Percentiles rank a stretch among this genome's conserved stretches.
These are phyloP conservation scores for Suillus placidus DNA, from an alignment of 768 basidiomycete genomes.

Conservation along the genomic window DNA sequence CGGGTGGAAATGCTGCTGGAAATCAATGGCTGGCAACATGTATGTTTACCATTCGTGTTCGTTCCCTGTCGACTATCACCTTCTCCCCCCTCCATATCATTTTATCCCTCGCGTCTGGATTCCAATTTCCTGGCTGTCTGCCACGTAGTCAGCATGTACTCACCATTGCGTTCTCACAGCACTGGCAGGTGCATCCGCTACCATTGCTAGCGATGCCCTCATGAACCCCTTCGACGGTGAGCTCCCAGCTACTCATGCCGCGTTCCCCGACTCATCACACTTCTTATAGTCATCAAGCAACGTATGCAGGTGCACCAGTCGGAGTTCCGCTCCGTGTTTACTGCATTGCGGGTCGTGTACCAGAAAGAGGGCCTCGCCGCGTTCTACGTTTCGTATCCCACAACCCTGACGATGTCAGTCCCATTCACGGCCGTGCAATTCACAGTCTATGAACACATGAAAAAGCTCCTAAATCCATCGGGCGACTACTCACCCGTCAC, in stretches of 20 bases:
- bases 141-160: slow-evolving; percentile 5
- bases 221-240: slow-evolving; percentile 99
- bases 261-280: slow-evolving; percentile 15
- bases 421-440: slow-evolving; percentile 99
- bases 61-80: slow-evolving; percentile 7
- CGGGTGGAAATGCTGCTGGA: slow-evolving; percentile 76
- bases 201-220: slow-evolving; percentile 92
- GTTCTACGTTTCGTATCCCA: slow-evolving; percentile 99
- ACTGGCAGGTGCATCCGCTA: slow-evolving; percentile 90
- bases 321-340: slow-evolving; percentile 81
- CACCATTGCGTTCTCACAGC: slow-evolving; percentile 50
- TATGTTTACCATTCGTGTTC: slow-evolving; percentile 43
- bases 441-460: slow-evolving; percentile 93
- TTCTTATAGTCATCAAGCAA: slow-evolving; percentile 89
- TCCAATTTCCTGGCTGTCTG: neutral
- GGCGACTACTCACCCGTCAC: slow-evolving; percentile 90
- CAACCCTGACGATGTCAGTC: slow-evolving; percentile 93
- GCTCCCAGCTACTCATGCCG: slow-evolving; percentile 25
- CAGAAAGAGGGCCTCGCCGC: slow-evolving; percentile 82
- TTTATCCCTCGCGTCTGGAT: neutral
- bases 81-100: slow-evolving; percentile 12
- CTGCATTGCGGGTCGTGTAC: slow-evolving; percentile 87
- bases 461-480: slow-evolving; percentile 81
- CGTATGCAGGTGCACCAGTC: slow-evolving; percentile 98
- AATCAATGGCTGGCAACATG: slow-evolving; percentile 90